Conservation (phyloP, 345 rosid species). For the Tarenaya hassleriana region DNA sequence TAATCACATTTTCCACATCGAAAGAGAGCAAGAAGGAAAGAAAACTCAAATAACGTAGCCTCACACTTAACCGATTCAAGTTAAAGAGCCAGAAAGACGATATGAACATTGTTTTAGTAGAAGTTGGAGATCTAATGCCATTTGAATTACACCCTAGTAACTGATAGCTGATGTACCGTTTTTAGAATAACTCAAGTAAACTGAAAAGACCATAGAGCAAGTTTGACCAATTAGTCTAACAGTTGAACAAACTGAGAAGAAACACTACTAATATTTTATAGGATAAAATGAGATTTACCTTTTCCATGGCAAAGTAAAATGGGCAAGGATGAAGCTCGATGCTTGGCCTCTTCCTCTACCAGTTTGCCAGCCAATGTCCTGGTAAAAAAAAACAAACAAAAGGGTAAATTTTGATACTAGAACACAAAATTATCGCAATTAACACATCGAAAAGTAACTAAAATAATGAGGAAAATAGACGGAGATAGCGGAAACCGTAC, state of each 20-base stretch:
- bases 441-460: neutral
- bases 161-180: neutral
- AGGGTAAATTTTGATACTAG: neutral
- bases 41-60: neutral
- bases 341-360: constrained; percentile 43
- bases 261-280: neutral
- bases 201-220: neutral
- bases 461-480: neutral
- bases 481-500: constrained; percentile 35
- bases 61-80: constrained; percentile 4
- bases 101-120: neutral
- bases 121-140: neutral
- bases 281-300: constrained; percentile 34
- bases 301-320: constrained; percentile 79
- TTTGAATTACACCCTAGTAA: neutral
- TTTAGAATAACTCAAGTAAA: neutral
- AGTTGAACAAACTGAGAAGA: neutral
- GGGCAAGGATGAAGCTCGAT: constrained; percentile 75
- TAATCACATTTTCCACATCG: neutral
- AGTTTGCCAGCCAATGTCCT: constrained; percentile 63
- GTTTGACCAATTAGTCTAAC: neutral
- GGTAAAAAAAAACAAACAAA: constrained; percentile 12
- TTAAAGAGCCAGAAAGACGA: neutral
- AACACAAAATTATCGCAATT: neutral
- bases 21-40: neutral